phyloP scores from a whole-genome alignment of 176 grass and related monocot species.

The Areca catechu region DNA sequence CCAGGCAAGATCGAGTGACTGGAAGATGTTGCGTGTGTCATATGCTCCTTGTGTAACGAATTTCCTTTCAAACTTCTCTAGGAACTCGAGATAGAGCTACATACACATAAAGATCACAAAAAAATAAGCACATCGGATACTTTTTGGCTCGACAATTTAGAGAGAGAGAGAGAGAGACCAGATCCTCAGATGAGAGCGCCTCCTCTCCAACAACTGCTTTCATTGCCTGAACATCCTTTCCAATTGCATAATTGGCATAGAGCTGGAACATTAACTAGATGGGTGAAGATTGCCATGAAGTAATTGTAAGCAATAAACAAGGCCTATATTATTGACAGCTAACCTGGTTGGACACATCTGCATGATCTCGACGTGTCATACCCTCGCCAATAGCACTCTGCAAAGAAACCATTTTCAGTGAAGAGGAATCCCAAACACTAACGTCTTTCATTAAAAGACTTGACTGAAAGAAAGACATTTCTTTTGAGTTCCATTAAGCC shows the following conservation, averaged over 20 bases:
- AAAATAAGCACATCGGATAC: background rate
- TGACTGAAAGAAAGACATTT: no score
- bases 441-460: no score
- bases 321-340: background rate
- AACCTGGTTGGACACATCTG: conserved; percentile 99
- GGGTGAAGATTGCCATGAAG: conserved; percentile 1
- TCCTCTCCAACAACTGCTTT: conserved; percentile 99
- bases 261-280: conserved; percentile 40
- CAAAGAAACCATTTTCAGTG: background rate
- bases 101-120: conserved; percentile 15
- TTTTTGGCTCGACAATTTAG: background rate
- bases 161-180: conserved; percentile 37
- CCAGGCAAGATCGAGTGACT: conserved; percentile 94
- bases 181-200: conserved; percentile 94
- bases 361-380: conserved; percentile 95
- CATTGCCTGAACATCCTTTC: conserved; percentile 99
- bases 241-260: conserved; percentile 99
- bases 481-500: no score
- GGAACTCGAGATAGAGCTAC: conserved; percentile 91
- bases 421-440: no score
- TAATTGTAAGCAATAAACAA: background rate
- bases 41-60: conserved; percentile 85
- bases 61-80: conserved; percentile 95
- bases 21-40: conserved; percentile 87
- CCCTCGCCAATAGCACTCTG: conserved; percentile 99